A percentile compares a stretch with the other conserved stretches of the same genome.
These are phyloP conservation scores for Solanum pinnatisectum DNA, from an alignment of 257 asterid species.

Conservation along the genomic window DNA sequence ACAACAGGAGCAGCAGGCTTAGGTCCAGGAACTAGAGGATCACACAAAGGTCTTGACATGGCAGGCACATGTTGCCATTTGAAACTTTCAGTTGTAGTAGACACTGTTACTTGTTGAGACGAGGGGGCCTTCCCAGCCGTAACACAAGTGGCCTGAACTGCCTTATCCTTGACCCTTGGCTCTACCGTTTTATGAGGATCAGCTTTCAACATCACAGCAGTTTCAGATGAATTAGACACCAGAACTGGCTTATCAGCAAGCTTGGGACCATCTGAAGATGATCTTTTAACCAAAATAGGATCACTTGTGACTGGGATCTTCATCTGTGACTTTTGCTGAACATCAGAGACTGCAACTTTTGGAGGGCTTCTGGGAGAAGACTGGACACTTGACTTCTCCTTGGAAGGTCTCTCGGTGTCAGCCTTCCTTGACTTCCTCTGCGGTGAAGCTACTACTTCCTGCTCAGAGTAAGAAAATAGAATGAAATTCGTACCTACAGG, in stretches of 20 bases:
- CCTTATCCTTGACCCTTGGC: conserved; percentile 27
- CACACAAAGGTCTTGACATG: conserved; percentile 76
- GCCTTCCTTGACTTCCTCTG: conserved; percentile 12
- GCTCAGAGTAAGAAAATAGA: background rate
- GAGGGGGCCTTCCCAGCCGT: conserved; percentile 17
- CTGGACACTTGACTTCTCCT: conserved; percentile 14
- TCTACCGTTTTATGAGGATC: conserved; percentile 21
- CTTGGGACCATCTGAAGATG: conserved; percentile 36
- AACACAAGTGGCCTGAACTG: conserved; percentile 17
- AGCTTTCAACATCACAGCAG: conserved; percentile 20
- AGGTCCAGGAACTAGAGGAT: conserved; percentile 55
- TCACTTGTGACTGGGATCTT: conserved; percentile 22
- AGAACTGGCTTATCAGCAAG: conserved; percentile 21
- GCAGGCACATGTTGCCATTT: conserved; percentile 30
- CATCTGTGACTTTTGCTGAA: conserved; percentile 17
- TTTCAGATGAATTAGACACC: background rate
- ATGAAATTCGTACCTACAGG: background rate
- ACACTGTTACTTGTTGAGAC: conserved; percentile 36
- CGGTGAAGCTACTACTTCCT: conserved; percentile 46
- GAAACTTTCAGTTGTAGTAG: conserved; percentile 34
- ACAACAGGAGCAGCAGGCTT: conserved; percentile 43
- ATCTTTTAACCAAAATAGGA: conserved; percentile 23
- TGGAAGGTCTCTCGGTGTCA: conserved; percentile 18
- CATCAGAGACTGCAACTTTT: conserved; percentile 17
- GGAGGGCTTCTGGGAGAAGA: conserved; percentile 49